phyloP scores from a whole-genome alignment of 1,284 basidiomycete species.

The Tylopilus sp. region DNA sequence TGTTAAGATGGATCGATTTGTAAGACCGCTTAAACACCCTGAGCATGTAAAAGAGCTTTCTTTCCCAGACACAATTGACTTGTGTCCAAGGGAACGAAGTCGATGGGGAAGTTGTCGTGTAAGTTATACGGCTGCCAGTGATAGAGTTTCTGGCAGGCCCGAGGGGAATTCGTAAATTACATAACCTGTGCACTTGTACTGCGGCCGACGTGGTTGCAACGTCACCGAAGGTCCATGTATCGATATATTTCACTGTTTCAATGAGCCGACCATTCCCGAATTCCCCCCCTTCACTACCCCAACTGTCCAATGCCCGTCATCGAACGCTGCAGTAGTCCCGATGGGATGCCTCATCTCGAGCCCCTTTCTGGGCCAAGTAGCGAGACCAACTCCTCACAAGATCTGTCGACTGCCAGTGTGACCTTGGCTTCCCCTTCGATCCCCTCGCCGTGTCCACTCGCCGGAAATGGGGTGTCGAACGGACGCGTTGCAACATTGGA shows the following conservation, averaged over 20 bases:
- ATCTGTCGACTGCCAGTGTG: neutral
- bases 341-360: conserved; percentile 36
- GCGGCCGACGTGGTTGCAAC: neutral
- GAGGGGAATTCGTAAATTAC: neutral
- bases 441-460: neutral
- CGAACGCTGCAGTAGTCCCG: conserved; percentile 13
- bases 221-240: too few relatives aligned
- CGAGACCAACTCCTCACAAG: conserved; percentile 17
- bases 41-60: too few relatives aligned
- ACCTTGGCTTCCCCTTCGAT: neutral
- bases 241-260: neutral
- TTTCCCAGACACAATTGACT: too few relatives aligned
- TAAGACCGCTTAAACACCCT: too few relatives aligned
- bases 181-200: neutral
- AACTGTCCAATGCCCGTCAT: conserved; percentile 19
- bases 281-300: neutral
- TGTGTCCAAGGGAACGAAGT: too few relatives aligned
- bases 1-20: too few relatives aligned
- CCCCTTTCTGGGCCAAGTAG: conserved; percentile 25
- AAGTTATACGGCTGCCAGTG: too few relatives aligned
- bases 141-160: too few relatives aligned
- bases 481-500: neutral
- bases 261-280: neutral
- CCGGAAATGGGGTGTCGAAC: neutral
- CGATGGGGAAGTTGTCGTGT: too few relatives aligned